A percentile compares a stretch with the other conserved stretches of the same genome.
Conservation (phyloP, 1,284 basidiomycete genomes). For the Neolentinus lepideus region DNA sequence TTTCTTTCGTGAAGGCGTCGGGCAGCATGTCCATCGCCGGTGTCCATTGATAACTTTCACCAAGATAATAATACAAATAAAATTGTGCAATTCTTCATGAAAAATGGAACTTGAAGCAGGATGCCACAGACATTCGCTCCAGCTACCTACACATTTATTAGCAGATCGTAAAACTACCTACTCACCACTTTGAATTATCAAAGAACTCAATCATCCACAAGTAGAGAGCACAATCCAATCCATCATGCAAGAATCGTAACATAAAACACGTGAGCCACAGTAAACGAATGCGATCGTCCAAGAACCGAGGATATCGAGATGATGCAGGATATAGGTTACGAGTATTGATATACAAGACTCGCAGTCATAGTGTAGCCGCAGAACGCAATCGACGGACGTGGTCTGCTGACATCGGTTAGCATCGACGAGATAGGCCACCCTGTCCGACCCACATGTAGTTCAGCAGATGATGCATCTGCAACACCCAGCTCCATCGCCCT, state of each 20-base stretch:
- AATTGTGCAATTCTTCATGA: not conserved
- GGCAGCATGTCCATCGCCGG: not conserved
- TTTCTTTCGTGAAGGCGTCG: not conserved
- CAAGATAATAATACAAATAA: not conserved
- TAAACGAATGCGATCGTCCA: too few species aligned
- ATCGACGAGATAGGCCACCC: not conserved
- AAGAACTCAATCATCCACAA: too few species aligned
- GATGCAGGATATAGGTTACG: too few species aligned
- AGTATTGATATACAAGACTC: too few species aligned
- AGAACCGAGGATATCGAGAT: too few species aligned
- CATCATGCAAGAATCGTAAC: too few species aligned
- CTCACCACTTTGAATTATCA: too few species aligned
- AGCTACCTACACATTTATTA: too few species aligned
- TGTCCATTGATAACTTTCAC: not conserved
- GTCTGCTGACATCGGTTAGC: not conserved
- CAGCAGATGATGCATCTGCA: slow-evolving; percentile 36
- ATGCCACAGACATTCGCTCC: too few species aligned
- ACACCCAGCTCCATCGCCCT: slow-evolving; percentile 11
- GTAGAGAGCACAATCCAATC: too few species aligned
- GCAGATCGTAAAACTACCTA: too few species aligned
- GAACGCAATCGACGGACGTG: not conserved
- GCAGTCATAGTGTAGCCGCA: not conserved
- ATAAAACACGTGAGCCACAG: too few species aligned
- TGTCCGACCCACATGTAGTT: slow-evolving; percentile 1
- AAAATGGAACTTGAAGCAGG: not conserved